A percentile compares a stretch with the other conserved stretches of the same genome.
Evolutionary conservation across 1,284 basidiomycete species (phyloP).

Genomic region (Thecaphora thlaspeos): DNA sequence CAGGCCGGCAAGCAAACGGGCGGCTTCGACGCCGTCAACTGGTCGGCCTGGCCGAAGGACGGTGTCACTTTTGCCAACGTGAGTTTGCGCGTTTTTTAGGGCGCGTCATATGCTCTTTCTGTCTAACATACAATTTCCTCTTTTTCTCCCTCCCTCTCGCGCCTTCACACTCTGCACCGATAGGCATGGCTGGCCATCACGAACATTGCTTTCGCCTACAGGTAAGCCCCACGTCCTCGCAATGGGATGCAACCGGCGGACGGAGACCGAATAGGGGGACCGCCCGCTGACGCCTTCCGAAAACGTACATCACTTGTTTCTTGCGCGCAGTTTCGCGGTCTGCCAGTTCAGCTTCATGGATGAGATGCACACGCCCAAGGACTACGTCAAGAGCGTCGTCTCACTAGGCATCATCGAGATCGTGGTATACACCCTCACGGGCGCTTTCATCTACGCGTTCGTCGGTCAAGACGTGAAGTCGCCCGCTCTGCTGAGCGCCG

Average conservation of each 20-base stretch:
- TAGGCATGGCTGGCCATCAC: slow-evolving; percentile 36
- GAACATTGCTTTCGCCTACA: slow-evolving; percentile 51
- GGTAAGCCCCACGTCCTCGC: no score
- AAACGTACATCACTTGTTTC: no score
- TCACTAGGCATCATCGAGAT: slow-evolving; percentile 46
- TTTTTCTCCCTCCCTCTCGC: no score
- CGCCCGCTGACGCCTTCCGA: no score
- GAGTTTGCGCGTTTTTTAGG: no score
- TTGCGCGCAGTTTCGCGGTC: slow-evolving; percentile 49
- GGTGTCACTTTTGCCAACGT: slow-evolving; percentile 33
- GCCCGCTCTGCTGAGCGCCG: slow-evolving; percentile 40
- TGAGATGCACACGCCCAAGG: slow-evolving; percentile 46
- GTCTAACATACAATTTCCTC: no score
- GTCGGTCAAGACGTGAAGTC: slow-evolving; percentile 37
- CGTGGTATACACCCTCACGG: slow-evolving; percentile 49
- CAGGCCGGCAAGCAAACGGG: slow-evolving; percentile 14
- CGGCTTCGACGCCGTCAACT: slow-evolving; percentile 20
- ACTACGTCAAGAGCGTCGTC: slow-evolving; percentile 45
- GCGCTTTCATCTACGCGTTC: slow-evolving; percentile 46
- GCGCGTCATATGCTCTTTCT: no score
- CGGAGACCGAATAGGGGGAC: no score
- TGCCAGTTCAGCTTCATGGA: slow-evolving; percentile 49
- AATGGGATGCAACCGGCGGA: no score
- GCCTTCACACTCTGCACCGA: no score
- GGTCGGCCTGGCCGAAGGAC: slow-evolving; percentile 40